Evolutionary conservation across 768 basidiomycete genomes (phyloP), one percentile per base, ranked within the genome.

Genomic region (Suillus bovinus): DNA sequence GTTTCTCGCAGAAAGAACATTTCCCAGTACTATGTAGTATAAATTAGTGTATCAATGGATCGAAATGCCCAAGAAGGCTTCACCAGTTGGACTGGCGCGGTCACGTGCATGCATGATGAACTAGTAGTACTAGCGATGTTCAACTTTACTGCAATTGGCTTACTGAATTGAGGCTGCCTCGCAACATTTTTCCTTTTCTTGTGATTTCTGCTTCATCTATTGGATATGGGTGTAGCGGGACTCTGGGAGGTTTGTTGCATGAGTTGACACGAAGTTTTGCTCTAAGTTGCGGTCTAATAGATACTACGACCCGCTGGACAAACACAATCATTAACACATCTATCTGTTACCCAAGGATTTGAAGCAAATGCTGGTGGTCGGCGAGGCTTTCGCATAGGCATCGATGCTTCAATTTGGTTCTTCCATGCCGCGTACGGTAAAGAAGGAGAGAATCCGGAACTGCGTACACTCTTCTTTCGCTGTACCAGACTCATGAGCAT

Each of bases 361-460:
- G 80, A 85, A 59, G 78, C 81, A 22, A 92, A 92, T 68, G 80
- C 81, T 1, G 77, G 82, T 39, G 83, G 84, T 24, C 77, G 84
- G 36, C 83, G 93, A 50, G 93, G 92, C 9, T 89, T 88, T 65
- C 85, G 91, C 24, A 78, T 96, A 34, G 94, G 94, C 3, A 93
- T 96, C 53, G 94, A 96, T 69, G 92, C 92, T 20, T 88, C 79
- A 74, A 74, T 93, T 60, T 91, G 89, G 90, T 90, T 91, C 70
- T 90, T 88, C 64, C 92, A 94, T 46, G 74, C 75, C 4, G 83
- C 88, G 27, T 85, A 90, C 66, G 88, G 89, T 14, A 79, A 76
- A 60, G 89, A 90, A 67, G 94, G 93, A 14, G 91, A 94, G 72
- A 95, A 95, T 62, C 94, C 94, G 9, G 90, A 93, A 60, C 80